Base-by-base conservation (phyloP, 257 asterid genomes). In the Nicotiana obtusifolia region DNA sequence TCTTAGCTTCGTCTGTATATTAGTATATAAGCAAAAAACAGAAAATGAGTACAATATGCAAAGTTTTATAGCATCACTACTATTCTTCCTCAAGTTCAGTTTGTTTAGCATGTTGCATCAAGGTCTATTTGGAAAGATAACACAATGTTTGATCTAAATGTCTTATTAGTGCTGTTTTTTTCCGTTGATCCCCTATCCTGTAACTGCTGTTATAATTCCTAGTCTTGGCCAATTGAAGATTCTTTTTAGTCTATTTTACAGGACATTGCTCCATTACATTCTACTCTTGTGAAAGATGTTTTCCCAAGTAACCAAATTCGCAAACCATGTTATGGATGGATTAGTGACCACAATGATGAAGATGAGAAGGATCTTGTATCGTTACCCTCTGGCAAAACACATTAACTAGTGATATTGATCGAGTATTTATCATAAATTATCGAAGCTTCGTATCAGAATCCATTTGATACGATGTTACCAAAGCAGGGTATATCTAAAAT, bases 271-370 rank as follows among this genome's bases (percentile, higher is more conserved):
- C 37, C 7, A 19, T 31, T 37, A 14, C 71, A 81, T 15, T 71
- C 81, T 10, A 75, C 67, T 17, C 69, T 53, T 26, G 56, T 7
- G 30, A 69, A 84, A 44, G 59, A 76, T 59, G 65, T 26, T 13
- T 53, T 59, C 33, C 78, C 10, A 10, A 28, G 79, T 1, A 13
- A 64, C 17, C 64, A 24, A 31, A 85, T 76, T 69, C 86, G 64
- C 15, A 11, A 24, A 44, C 95, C 91, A 2, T 87, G 91, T 84
- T 87, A 88, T 81, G 97, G 95, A 57, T 92, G 93, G 95, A 85
- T 92, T 20, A 41, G 78, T 19, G 91, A 84, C 14, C 79, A 81
- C 16, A 89, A 85, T n/a, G 90, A 85, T 19, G 90, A 90, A 13
- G 86, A 83, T 4, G 62, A 11, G 11, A 78, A 66, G 33, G 90